phyloP scores from a whole-genome alignment of 208 protist species.

The Leishmania arabica region DNA sequence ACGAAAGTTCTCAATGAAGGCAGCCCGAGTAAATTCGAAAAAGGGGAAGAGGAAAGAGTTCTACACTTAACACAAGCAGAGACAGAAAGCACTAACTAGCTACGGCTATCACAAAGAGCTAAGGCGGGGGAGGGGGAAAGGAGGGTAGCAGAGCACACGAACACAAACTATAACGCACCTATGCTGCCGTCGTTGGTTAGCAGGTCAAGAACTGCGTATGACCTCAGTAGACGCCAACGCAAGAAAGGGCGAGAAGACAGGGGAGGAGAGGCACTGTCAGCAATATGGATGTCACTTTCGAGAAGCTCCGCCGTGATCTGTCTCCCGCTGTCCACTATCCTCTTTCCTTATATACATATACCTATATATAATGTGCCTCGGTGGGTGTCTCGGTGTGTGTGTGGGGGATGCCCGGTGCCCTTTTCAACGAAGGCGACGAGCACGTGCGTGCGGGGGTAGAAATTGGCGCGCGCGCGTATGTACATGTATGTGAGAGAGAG shows the following conservation, averaged over 20 bases:
- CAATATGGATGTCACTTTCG: not conserved
- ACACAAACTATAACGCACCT: too few relatives aligned
- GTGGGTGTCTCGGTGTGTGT: not conserved
- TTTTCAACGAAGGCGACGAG: not conserved
- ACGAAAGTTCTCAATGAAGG: not conserved
- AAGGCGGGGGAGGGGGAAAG: not conserved
- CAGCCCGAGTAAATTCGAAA: not conserved
- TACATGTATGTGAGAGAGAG: not conserved
- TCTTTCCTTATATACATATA: not conserved
- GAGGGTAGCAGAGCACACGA: too few relatives aligned
- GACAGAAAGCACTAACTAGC: not conserved
- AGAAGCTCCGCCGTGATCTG: not conserved
- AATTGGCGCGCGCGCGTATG: not conserved
- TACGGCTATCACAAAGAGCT: not conserved
- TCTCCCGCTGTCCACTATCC: not conserved
- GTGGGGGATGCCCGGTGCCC: not conserved
- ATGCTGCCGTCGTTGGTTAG: too few relatives aligned
- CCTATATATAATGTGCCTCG: not conserved
- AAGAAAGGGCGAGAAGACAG: not conserved
- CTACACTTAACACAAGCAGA: not conserved
- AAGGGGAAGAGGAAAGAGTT: not conserved
- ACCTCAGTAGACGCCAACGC: not conserved
- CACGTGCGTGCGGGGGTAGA: not conserved
- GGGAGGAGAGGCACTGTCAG: not conserved
- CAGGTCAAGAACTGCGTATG: not conserved